Percentiles rank a stretch among this genome's conserved stretches.
phyloP scores from a whole-genome alignment of 495 filamentous ascomycete genomes.

The Neurospora sp. region DNA sequence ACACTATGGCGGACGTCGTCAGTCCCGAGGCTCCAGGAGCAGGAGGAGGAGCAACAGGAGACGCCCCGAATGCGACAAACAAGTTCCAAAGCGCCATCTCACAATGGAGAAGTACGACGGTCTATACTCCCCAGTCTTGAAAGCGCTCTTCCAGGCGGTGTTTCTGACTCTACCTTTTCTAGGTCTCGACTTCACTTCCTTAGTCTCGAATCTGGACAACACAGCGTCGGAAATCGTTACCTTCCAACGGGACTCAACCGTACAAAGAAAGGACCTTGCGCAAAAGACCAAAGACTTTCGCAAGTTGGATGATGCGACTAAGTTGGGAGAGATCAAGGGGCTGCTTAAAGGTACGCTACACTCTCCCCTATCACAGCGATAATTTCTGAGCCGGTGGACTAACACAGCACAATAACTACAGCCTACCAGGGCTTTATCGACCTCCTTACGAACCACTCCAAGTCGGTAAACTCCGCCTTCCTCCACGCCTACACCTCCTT shows the following conservation, averaged over 20 bases:
- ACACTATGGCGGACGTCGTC: constrained; percentile 21
- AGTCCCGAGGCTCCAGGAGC: constrained; percentile 15
- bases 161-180: constrained; percentile 4
- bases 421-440: constrained; percentile 98
- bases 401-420: constrained; percentile 21
- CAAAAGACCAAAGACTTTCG: constrained; percentile 98
- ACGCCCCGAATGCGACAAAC: constrained; percentile 35
- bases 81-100: constrained; percentile 94
- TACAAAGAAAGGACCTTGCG: constrained; percentile 91
- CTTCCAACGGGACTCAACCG: constrained; percentile 81
- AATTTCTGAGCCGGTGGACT: not conserved
- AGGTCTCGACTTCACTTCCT: constrained; percentile 83
- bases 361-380: not conserved
- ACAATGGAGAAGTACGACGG: constrained; percentile 78
- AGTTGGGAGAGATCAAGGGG: constrained; percentile 78
- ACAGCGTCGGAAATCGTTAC: constrained; percentile 88
- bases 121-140: not conserved
- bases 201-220: constrained; percentile 80
- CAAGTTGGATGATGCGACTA: constrained; percentile 85
- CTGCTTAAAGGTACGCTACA: constrained; percentile 63
- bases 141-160: not conserved
- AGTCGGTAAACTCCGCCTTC: constrained; percentile 83
- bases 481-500: constrained; percentile 85
- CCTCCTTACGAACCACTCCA: constrained; percentile 86
- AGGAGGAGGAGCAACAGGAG: constrained; percentile 8